Evolutionary conservation across 176 grass and related monocot species (phyloP), one percentile per base, ranked within the genome.

Genomic region (Canna indica): DNA sequence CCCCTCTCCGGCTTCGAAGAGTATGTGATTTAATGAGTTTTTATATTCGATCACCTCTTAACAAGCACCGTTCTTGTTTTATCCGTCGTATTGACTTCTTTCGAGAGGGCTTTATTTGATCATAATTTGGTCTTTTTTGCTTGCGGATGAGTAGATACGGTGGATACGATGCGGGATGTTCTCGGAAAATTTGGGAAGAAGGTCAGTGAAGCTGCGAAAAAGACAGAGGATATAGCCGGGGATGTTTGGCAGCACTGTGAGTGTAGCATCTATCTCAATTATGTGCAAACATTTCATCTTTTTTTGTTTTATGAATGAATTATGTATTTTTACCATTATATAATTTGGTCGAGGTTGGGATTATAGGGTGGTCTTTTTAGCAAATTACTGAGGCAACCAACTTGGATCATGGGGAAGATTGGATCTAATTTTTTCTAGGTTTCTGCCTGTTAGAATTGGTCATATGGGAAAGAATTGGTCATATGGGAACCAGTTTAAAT

Each of bases 191-290:
- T 90, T 77, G 94, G 94, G 16, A 99, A 99, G 82, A 88, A 77
- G 77, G 74, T 99, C 45, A 86, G 82, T 35, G 94, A 99, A 69
- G 84, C 86, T 25, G 89, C 94, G n/a, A 88, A 88, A 36, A 99
- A 87, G 84, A 92, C 94, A n/a, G 94, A 99, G 84, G 90, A 79
- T 78, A 53, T 85, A 45, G 82, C 94, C 12, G 94, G 94, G 10
- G 83, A 99, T 64, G 86, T 93, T 76, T 99, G 94, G 94, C 94
- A 99, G 67, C 94, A 99, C 70, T 78, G 94, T 93, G 59, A 90
- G 90, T 77, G 36, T 15, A 47, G 6, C 13, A 24, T 66, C 33
- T 39, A 66, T 66, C 63, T 25, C 0, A 38, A 9, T 66, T 66
- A 20, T 62, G 33, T 10, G 34, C 25, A 38, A 24, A 66, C 36